phyloP scores from a whole-genome alignment of 2,329 filamentous ascomycete genomes.

The Aspergillus ustus region DNA sequence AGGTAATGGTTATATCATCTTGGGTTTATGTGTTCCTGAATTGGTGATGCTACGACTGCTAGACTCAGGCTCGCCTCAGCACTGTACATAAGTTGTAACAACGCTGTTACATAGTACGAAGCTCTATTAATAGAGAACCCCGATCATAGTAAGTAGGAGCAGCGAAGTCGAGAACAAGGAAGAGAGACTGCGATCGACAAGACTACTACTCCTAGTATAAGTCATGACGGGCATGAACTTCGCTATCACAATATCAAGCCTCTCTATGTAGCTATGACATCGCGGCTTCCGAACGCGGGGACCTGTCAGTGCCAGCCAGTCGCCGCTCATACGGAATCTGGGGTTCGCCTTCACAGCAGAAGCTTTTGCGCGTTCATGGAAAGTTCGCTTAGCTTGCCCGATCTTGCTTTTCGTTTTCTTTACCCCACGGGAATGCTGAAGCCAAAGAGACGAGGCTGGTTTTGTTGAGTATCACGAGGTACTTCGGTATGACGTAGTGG shows the following conservation, averaged over 20 bases:
- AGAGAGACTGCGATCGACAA: background rate
- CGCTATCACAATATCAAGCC: background rate
- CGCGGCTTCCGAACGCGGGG: background rate
- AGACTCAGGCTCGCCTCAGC: background rate
- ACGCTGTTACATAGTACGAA: background rate
- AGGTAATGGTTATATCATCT: background rate
- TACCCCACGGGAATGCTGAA: background rate
- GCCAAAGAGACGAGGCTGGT: background rate
- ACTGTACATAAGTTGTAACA: background rate
- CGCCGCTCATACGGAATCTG: background rate
- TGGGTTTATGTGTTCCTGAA: background rate
- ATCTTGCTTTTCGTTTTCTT: background rate
- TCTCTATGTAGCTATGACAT: background rate
- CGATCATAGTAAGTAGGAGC: background rate
- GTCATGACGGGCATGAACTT: background rate
- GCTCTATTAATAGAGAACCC: background rate
- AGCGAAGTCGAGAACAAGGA: background rate
- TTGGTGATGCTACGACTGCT: background rate
- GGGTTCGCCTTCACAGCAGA: background rate
- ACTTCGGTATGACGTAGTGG: background rate
- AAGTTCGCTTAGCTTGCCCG: background rate
- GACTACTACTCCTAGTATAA: background rate
- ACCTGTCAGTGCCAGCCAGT: background rate
- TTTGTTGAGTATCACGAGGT: background rate
- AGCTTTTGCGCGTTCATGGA: background rate